These are phyloP conservation scores for Phaeosphaeria sp. DNA, from an alignment of 2,329 filamentous ascomycete species.

Conservation along the genomic window DNA sequence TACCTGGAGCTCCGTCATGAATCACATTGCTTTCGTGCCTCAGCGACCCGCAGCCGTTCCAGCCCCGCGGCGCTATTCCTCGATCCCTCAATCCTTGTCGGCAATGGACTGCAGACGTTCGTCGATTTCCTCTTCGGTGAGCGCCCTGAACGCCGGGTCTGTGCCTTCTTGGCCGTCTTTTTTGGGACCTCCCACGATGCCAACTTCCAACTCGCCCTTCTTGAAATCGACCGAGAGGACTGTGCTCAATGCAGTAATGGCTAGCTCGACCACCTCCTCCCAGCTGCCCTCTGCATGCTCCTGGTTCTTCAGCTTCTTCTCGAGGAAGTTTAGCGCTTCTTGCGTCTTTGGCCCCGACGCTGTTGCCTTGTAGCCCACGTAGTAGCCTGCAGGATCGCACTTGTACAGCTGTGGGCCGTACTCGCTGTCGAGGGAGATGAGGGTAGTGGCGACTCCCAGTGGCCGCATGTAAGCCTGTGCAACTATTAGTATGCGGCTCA, in stretches of 20 bases:
- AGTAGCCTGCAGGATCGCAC: constrained; percentile 97
- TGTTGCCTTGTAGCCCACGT: constrained; percentile 97
- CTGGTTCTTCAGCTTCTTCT: constrained; percentile 99
- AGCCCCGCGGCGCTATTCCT: constrained; percentile 20
- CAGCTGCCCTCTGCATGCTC: constrained; percentile 88
- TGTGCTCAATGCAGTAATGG: constrained; percentile 92
- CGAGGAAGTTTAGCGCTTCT: constrained; percentile 95
- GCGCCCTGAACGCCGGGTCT: constrained; percentile 78
- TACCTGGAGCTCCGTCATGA: constrained; percentile 33
- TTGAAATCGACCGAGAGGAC: constrained; percentile 99
- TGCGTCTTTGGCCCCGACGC: constrained; percentile 98
- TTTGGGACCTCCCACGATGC: constrained; percentile 89
- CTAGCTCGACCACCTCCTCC: constrained; percentile 97
- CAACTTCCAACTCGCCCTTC: constrained; percentile 98
- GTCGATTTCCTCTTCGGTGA: constrained; percentile 98
- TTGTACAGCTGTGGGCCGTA: constrained; percentile 95
- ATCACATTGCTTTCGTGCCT: constrained; percentile 28
- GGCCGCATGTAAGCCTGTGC: constrained; percentile 93
- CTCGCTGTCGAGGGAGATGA: constrained; percentile 93
- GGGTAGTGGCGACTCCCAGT: constrained; percentile 90
- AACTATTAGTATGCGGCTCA: constrained; percentile 35
- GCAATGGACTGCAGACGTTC: constrained; percentile 97
- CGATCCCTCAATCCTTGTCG: constrained; percentile 83
- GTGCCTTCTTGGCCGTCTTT: constrained; percentile 83
- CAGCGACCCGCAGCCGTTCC: constrained; percentile 31